Base-by-base conservation (phyloP, 805 yeast species). In the Yamadazyma phyllophila region DNA sequence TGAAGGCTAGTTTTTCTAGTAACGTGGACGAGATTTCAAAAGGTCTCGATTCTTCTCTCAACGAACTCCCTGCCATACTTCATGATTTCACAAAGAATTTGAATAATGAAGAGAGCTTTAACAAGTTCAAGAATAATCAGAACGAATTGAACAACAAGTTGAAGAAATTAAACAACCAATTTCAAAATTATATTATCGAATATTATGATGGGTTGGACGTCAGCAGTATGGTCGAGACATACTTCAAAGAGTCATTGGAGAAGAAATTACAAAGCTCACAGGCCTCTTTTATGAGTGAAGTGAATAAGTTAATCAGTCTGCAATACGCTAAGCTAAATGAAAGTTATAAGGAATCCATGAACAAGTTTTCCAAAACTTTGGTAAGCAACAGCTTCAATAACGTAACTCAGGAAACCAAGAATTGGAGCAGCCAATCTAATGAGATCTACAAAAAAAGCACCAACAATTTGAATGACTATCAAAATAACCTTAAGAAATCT, bases 351-450 rank as follows among this genome's bases (percentile, higher is more conserved):
- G 41, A 38, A 9, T 45, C 47, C 2, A 11, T 44, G 20, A 34
- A 29, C 29, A 29, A 44, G 15, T 44, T 38, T 27, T 38, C 46
- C 14, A 30, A 39, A 33, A 41, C 26, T 8, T 16, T 52, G n/a
- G 29, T 49, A 9, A 14, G 39, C 30, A 24, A 30, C 15, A 50
- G 46, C 30, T 45, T 42, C 20, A 38, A 26, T 12, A 43, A 35
- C 11, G 36, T 52, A 9, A 32, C 40, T 8, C 34, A 47, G 8
- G 51, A 46, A 29, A 45, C 47, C 10, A 36, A 39, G 32, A 49
- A 47, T 30, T 52, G 55, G 55, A 39, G 34, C 14, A 40, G 20
- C 13, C 47, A 45, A 36, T 47, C 53, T 8, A 41, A 43, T n/a
- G 49, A 50, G 13, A 27, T 52, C n/a, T 40, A 52, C 38, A 37